Base-by-base conservation (phyloP, 2,329 filamentous ascomycete genomes). In the Neocatenulostroma microsporum region DNA sequence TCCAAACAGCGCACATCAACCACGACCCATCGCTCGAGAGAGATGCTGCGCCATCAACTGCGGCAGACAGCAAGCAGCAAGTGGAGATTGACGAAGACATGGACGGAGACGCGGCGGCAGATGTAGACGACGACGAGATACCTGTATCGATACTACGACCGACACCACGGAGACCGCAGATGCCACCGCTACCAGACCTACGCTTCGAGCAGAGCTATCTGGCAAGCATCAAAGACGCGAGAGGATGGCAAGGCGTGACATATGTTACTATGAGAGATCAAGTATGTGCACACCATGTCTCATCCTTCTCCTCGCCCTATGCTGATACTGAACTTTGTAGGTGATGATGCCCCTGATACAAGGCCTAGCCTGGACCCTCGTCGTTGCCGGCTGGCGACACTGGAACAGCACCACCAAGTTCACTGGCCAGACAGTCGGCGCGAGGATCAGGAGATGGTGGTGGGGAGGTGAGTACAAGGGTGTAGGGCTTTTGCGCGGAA, bases 181-280 rank as follows among this genome's bases (percentile, higher is more conserved):
- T 95, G 55, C 87, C 88, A 30, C 77, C 77, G 3, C 59, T 82
- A 30, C 78, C 78, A 3, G 91, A 98, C 65, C 69, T 98, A 48
- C 78, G 91, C 28, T 96, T 96, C 64, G 91, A 98, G 67, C 91
- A 98, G 73, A 95, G 88, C 70, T 98, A 98, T 62, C 74, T 98
- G 37, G 82, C 84, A 52, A 94, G 87, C 64, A 83, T 98, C 50
- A 76, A 81, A 47, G 72, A 77, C 38, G 86, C 87, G 23, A 76
- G 91, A 48, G 79, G 77, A 17, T 88, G 80, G 78, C 80, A 82
- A 67, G 77, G 78, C 58, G 76, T 98, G 21, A 72, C 76, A 6
- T 83, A 82, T 67, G 89, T 98, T 49, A 98, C 91, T 13, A 62
- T 84, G 23, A 73, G 85, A 54, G 91, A 98, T 62, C 91, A 95